These are phyloP conservation scores for Quercus suber DNA, from an alignment of 306 rosid species.

Conservation along the genomic window DNA sequence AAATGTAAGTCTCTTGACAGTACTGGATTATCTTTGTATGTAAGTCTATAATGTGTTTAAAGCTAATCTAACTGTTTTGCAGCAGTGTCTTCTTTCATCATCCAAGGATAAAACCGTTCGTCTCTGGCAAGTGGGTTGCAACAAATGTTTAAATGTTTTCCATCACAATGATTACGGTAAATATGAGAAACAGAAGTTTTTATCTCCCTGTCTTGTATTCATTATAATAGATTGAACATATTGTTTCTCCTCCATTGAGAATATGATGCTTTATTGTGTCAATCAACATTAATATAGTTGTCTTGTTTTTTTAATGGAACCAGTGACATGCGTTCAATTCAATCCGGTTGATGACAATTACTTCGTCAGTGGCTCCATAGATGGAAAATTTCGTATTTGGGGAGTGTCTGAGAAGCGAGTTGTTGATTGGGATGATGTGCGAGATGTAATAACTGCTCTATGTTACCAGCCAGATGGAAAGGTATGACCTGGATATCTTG, in stretches of 20 bases:
- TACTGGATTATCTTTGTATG: not conserved
- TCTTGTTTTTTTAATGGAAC: constrained; percentile 21
- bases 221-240: not conserved
- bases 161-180: constrained; percentile 78
- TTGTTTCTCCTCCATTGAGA: not conserved
- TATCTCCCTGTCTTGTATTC: not conserved
- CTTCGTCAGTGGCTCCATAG: constrained; percentile 89
- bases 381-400: constrained; percentile 93
- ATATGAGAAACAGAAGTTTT: not conserved
- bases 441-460: constrained; percentile 79
- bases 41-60: not conserved
- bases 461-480: constrained; percentile 75
- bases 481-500: constrained; percentile 37
- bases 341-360: constrained; percentile 67
- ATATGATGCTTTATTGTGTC: not conserved
- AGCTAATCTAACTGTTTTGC: constrained; percentile 23
- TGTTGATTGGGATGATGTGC: constrained; percentile 79
- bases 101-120: constrained; percentile 93
- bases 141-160: constrained; percentile 55
- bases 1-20: constrained; percentile 51
- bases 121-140: constrained; percentile 64
- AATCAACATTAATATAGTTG: not conserved
- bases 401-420: constrained; percentile 67
- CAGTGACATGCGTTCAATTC: constrained; percentile 91
- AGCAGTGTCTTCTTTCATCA: constrained; percentile 84